Conservation (phyloP, 306 rosid genomes). For the Benincasa hispida region DNA sequence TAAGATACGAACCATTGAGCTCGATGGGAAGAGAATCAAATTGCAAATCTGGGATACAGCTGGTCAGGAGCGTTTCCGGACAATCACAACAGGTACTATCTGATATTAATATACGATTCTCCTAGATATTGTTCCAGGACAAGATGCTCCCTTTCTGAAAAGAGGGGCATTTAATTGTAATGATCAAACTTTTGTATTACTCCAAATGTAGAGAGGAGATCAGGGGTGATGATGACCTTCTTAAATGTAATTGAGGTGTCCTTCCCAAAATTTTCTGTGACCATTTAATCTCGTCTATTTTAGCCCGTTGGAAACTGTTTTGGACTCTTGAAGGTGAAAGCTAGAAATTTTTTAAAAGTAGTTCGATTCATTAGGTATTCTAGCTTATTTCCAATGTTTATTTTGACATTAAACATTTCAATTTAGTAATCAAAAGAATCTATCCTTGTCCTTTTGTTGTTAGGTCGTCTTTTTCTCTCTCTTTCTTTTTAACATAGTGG, state of each 20-base stretch:
- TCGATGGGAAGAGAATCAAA: conserved; percentile 65
- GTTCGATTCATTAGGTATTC: background rate
- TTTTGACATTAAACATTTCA: background rate
- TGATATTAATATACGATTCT: background rate
- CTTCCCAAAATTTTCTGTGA: background rate
- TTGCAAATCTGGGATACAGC: conserved; percentile 89
- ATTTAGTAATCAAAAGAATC: background rate
- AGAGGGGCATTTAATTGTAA: background rate
- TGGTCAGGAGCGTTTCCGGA: conserved; percentile 81
- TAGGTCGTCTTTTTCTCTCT: too few species aligned
- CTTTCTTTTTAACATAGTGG: too few species aligned
- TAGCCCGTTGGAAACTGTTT: background rate
- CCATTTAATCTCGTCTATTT: background rate
- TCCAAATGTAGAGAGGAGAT: background rate
- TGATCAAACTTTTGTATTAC: background rate
- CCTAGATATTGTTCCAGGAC: background rate
- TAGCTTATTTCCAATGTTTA: background rate
- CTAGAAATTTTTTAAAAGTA: background rate
- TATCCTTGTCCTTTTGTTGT: too few species aligned
- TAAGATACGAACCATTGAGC: conserved; percentile 84
- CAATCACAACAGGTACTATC: conserved; percentile 60
- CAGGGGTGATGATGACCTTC: background rate
- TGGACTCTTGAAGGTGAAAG: background rate
- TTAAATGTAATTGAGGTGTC: background rate
- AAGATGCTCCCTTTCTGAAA: background rate